These are phyloP conservation scores for Gastrolobium villosum DNA, from an alignment of 306 rosid species.

Conservation along the genomic window DNA sequence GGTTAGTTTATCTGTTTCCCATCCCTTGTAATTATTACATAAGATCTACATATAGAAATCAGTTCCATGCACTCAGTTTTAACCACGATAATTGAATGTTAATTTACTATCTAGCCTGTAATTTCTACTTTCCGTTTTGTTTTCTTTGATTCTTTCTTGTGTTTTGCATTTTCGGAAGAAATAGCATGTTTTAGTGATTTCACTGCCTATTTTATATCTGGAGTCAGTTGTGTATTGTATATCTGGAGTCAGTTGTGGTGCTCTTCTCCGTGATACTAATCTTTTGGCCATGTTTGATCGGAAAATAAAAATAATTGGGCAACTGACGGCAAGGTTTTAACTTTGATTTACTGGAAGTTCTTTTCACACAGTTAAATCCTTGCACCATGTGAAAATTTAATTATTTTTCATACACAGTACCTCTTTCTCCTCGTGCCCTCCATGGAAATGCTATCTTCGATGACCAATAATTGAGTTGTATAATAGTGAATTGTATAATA, in stretches of 20 bases:
- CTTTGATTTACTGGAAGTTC: slow-evolving; percentile 12
- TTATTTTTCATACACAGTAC: neutral
- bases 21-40: slow-evolving; percentile 58
- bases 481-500: no score
- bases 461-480: neutral
- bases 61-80: slow-evolving; percentile 44
- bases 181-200: slow-evolving; percentile 3
- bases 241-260: neutral
- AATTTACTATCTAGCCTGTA: slow-evolving; percentile 15
- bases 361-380: neutral
- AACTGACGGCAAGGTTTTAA: neutral
- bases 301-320: neutral
- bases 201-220: neutral
- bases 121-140: neutral
- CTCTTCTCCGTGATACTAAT: slow-evolving; percentile 5
- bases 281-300: neutral
- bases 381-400: neutral
- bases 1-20: slow-evolving; percentile 82
- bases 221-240: slow-evolving; percentile 4
- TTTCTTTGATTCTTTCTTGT: slow-evolving; percentile 17
- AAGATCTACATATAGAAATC: slow-evolving; percentile 51
- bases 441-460: slow-evolving; percentile 5
- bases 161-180: slow-evolving; percentile 3
- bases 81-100: slow-evolving; percentile 14
- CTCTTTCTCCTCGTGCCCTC: neutral